Conservation (phyloP, 1,284 basidiomycete species). For the Marasmius oreades region DNA sequence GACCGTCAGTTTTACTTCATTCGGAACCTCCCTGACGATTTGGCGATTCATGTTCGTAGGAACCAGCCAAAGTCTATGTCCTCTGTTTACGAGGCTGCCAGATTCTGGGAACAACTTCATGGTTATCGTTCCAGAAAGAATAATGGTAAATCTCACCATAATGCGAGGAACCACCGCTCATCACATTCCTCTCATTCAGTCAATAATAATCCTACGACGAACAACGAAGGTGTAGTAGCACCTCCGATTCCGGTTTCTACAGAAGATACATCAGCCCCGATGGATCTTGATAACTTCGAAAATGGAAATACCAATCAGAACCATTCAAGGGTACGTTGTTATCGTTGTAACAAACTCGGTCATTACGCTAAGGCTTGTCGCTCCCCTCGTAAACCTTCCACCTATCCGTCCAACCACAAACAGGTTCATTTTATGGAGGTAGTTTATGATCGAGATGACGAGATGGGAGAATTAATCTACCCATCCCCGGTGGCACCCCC, state of each 20-base stretch:
- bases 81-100: slow-evolving; percentile 4
- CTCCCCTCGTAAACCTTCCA: neutral
- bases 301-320: neutral
- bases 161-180: neutral
- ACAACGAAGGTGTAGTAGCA: neutral
- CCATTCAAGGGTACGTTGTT: neutral
- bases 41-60: slow-evolving; percentile 3
- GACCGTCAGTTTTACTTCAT: slow-evolving; percentile 6
- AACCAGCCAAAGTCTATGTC: neutral
- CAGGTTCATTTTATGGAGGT: neutral
- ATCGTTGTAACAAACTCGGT: neutral
- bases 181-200: neutral
- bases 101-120: neutral
- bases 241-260: neutral
- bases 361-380: neutral
- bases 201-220: neutral
- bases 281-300: slow-evolving; percentile 4
- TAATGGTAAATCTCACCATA: neutral
- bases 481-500: neutral
- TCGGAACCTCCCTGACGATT: neutral
- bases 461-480: neutral
- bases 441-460: neutral
- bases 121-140: neutral
- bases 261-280: neutral
- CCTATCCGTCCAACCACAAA: neutral